Base-by-base conservation (phyloP, 2,329 filamentous ascomycete genomes). In the Ophiognomonia clavigignenti-juglandacearum region DNA sequence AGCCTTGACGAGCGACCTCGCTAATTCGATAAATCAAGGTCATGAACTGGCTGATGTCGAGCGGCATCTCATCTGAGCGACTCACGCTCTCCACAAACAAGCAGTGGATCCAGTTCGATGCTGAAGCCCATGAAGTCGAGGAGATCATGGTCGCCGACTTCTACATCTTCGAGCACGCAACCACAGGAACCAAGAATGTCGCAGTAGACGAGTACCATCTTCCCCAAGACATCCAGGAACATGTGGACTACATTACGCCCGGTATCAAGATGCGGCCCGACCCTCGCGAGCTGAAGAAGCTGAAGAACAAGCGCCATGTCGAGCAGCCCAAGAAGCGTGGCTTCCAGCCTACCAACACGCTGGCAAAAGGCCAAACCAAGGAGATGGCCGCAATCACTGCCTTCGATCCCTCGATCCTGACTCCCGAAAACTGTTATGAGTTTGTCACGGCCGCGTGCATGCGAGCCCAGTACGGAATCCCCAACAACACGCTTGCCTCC, bases 231-330 rank as follows among this genome's bases (percentile, higher is more conserved):
- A 50, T 78, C 20, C 62, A 65, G 40, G 53, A 64, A 14, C 72
- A 77, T 45, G 64, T 78, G 43, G 75, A 78, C 59, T 78, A 76
- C 56, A 69, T 78, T 37, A 77, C 70, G 4, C 74, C 75, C 0
- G 73, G 73, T 7, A 66, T 76, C 49, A 72, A 71, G 53, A 62
- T 77, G 31, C 59, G 61, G 52, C 54, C 42, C 5, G 43, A 50
- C 39, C 41, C 44, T 3, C 34, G 40, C 5, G 39, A 47, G 40
- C 27, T 47, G n/a, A 45, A 41, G 32, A 50, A 47, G 37, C 14
- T 39, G 23, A 53, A 44, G 40, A 31, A 32, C 29, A 48, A 47
- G 19, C 31, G 39, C 11, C 18, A 41, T 9, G 23, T 23, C 13
- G 39, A 36, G 9, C 8, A 43, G 8, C 34, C 26, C 11, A 23